Evolutionary conservation across 1,139 yeast species (phyloP).

Genomic region (Casaregolazyma lundiana): DNA sequence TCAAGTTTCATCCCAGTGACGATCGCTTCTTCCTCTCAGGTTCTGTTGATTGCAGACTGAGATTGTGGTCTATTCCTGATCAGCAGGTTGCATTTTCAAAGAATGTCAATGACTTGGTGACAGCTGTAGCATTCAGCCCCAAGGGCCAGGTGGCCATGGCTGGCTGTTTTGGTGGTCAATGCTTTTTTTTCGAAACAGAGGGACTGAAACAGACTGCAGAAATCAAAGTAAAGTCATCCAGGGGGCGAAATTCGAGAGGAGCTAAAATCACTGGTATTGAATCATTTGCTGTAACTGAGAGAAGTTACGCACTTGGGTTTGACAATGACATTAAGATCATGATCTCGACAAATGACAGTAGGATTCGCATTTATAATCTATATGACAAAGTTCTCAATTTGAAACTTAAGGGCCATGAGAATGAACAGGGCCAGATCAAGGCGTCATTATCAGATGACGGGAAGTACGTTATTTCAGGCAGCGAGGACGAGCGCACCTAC

Average conservation of each 20-base stretch:
- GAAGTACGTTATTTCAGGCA: conserved; percentile 40
- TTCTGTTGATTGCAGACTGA: conserved; percentile 69
- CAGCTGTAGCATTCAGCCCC: conserved; percentile 68
- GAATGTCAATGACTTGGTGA: conserved; percentile 47
- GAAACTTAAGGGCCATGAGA: conserved; percentile 68
- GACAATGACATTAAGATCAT: conserved; percentile 29
- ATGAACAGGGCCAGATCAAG: conserved; percentile 63
- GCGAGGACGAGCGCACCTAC: conserved; percentile 49
- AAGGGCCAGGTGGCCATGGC: conserved; percentile 61
- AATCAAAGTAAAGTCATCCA: conserved; percentile 49
- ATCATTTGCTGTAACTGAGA: conserved; percentile 20
- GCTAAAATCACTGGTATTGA: conserved; percentile 35
- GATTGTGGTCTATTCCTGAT: conserved; percentile 84
- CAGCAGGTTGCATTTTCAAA: conserved; percentile 48
- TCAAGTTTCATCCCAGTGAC: conserved; percentile 78
- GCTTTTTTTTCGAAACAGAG: conserved; percentile 58
- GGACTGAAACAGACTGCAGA: conserved; percentile 54
- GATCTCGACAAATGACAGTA: conserved; percentile 72
- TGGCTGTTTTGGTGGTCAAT: conserved; percentile 79
- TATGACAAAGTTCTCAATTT: conserved; percentile 55
- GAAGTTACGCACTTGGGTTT: conserved; percentile 11
- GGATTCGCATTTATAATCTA: conserved; percentile 60
- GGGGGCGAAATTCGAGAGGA: conserved; percentile 32
- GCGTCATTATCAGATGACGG: conserved; percentile 61
- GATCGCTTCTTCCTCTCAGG: conserved; percentile 86